Evolutionary conservation across 1,139 yeast species (phyloP), one percentile per base, ranked within the genome.

Genomic region (Debaryomyces nepalensis): DNA sequence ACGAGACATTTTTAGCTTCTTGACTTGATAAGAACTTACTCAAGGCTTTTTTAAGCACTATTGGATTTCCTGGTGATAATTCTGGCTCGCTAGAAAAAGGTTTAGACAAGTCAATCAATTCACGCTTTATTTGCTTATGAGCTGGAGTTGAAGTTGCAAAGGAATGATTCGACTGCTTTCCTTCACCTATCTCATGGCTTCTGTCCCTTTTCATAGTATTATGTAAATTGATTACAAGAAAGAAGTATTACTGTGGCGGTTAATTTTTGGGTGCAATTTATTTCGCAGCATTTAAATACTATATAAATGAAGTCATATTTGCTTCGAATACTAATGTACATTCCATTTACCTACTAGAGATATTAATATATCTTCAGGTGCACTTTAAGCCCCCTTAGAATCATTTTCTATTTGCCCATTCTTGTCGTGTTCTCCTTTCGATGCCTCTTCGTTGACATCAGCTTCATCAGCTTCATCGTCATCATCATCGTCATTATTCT

Each of bases 401-500:
- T n/a, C n/a, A n/a, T n/a, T n/a, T n/a, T n/a, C n/a, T n/a, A n/a
- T n/a, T n/a, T n/a, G n/a, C n/a, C n/a, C n/a, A n/a, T n/a, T n/a
- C n/a, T n/a, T n/a, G n/a, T n/a, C n/a, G n/a, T n/a, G n/a, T n/a
- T n/a, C n/a, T n/a, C n/a, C n/a, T n/a, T n/a, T n/a, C n/a, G n/a
- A n/a, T 22, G 24, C 24, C 10, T 7, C 24, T 22, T 10, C 9
- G 10, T 7, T 22, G 9, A 8, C 9, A 22, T 8, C 24, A 10
- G 11, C 32, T 6, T 27, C 32, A 14, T 27, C 32, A 27, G 11
- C 18, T 10, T 14, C 18, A 12, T 14, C 32, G 15, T 48, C 54
- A 5, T 51, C 52, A 8, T 57, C 55, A 19, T 52, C 57, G 15
- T 52, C 57, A 9, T 53, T 53, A 3, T 48, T 54, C 11, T 47